These are phyloP conservation scores for Botryotinia convoluta DNA, from an alignment of 2,329 filamentous ascomycete genomes.

Conservation along the genomic window DNA sequence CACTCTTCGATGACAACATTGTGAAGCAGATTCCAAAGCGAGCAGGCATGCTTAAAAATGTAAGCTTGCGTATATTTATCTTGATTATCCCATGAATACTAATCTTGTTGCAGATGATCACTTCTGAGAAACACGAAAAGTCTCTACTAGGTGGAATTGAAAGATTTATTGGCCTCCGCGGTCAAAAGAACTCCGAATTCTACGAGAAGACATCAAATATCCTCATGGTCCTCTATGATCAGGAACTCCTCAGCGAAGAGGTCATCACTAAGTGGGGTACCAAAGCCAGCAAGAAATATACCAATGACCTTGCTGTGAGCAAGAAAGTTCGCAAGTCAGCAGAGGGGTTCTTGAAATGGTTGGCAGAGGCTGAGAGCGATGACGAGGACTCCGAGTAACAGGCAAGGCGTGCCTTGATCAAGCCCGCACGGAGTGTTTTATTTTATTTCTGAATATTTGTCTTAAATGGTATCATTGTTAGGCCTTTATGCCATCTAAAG, in stretches of 20 bases:
- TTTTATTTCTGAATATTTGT: background rate
- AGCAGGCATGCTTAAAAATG: slow-evolving; percentile 83
- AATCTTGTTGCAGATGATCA: slow-evolving; percentile 59
- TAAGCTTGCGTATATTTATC: slow-evolving; percentile 42
- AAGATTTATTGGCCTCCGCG: slow-evolving; percentile 72
- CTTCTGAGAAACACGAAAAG: slow-evolving; percentile 91
- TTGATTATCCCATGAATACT: background rate
- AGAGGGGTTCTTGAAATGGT: slow-evolving; percentile 91
- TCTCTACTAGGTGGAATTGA: slow-evolving; percentile 93
- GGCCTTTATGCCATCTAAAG: background rate
- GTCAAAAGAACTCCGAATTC: slow-evolving; percentile 77
- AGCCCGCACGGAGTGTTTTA: background rate
- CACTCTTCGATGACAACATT: slow-evolving; percentile 89
- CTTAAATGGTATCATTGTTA: background rate
- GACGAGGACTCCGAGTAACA: slow-evolving; percentile 62
- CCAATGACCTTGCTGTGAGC: slow-evolving; percentile 74
- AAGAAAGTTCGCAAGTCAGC: slow-evolving; percentile 96
- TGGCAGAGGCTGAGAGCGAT: slow-evolving; percentile 77
- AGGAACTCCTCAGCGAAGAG: slow-evolving; percentile 86
- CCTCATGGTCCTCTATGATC: slow-evolving; percentile 84
- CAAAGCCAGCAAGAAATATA: slow-evolving; percentile 98
- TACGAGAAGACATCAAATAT: slow-evolving; percentile 78
- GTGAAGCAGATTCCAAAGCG: slow-evolving; percentile 82
- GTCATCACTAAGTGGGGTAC: slow-evolving; percentile 85
- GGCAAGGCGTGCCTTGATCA: background rate